Base-by-base conservation (phyloP, 2,329 filamentous ascomycete species). In the Didymella arachidicola region DNA sequence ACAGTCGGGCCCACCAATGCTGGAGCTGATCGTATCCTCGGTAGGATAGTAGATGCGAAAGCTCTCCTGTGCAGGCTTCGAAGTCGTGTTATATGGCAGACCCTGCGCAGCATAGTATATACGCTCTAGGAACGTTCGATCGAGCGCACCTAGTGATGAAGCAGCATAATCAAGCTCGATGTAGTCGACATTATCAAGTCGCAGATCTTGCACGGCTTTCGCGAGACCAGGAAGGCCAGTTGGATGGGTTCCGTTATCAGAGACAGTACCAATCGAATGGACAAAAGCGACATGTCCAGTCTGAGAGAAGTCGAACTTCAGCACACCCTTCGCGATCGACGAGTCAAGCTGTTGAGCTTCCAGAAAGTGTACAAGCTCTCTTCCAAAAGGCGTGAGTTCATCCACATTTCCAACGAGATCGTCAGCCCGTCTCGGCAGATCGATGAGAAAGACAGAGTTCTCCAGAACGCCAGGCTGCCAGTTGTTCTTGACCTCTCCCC, bases 401-500 rank as follows among this genome's bases (percentile, higher is more conserved):
- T 76, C 69, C 10, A 67, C 60, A 2, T 71, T 53, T 0, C 69
- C 66, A 2, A 69, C 62, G 2, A 60, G 22, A 14, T 65, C 65
- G 39, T 76, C 61, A 50, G 58, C 2, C 25, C 86, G 75, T 39
- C 85, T 83, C 6, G 95, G 94, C 8, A 98, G 84, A 73, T 99
- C 95, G 64, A 99, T 93, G n/a, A 98, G 73, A 73, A 97, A 98
- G 7, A 93, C 87, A 68, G 88, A 89, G 52, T 77, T 75, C 57
- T 77, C 72, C 67, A 72, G 64, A 7, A 74, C 65, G 3, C 69
- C 74, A 19, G 70, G 65, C 49, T 75, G 73, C 71, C 70, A 74
- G 25, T 66, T 78, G 1, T 91, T 91, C 2, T 83, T 84, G 16
- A 64, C 61, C 74, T 96, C 92, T 10, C 93, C 94, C 93, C 95